These are phyloP conservation scores for Calocybe gangraenosa DNA, from an alignment of 768 basidiomycete genomes.

Conservation along the genomic window DNA sequence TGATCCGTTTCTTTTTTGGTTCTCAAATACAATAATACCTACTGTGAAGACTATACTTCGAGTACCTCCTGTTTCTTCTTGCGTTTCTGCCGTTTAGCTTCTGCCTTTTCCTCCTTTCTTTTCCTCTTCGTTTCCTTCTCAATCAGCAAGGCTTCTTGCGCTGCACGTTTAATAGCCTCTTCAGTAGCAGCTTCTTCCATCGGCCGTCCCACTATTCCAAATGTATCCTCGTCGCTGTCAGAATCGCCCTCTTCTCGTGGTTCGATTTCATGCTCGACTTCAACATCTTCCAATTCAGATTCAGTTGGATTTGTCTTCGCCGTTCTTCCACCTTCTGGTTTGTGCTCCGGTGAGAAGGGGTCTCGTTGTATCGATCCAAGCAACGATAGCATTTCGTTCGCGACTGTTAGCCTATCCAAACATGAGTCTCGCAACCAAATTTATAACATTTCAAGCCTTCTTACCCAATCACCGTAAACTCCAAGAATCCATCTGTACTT, in stretches of 20 bases:
- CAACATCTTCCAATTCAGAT: constrained; percentile 19
- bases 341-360: constrained; percentile 65
- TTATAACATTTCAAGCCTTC: constrained; percentile 23
- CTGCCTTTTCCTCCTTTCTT: constrained; percentile 11
- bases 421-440: constrained; percentile 6
- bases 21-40: background rate
- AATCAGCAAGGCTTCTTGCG: constrained; percentile 20
- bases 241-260: constrained; percentile 19
- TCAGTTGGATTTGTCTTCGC: constrained; percentile 13
- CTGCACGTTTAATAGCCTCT: constrained; percentile 23
- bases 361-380: constrained; percentile 78
- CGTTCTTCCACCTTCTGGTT: constrained; percentile 21
- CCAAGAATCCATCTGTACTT: constrained; percentile 57
- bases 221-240: constrained; percentile 25
- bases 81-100: constrained; percentile 16
- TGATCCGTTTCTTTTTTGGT: constrained; percentile 15
- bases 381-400: constrained; percentile 91
- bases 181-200: constrained; percentile 20
- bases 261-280: constrained; percentile 15
- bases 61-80: constrained; percentile 7
- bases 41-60: no score
- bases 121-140: constrained; percentile 20
- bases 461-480: constrained; percentile 89
- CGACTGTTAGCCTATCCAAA: constrained; percentile 66
- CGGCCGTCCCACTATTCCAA: constrained; percentile 21